phyloP scores from a whole-genome alignment of 352 stramenopile genomes.

The Globisporangium alternatum region DNA sequence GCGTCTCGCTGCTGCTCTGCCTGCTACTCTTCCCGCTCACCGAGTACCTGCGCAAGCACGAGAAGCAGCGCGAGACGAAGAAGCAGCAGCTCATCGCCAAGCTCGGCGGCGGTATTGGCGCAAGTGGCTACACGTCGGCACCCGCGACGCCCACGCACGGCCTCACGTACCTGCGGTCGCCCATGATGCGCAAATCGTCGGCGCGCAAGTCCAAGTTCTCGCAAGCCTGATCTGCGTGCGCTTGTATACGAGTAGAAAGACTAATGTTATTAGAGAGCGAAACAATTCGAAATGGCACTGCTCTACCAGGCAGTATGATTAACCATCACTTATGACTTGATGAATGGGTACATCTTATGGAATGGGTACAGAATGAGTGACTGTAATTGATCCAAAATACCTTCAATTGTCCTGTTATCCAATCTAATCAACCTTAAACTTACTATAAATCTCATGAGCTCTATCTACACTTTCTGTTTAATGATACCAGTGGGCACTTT shows the following conservation, averaged over 20 bases:
- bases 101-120: constrained; percentile 12
- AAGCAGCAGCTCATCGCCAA: constrained; percentile 31
- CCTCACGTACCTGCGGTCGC: constrained; percentile 57
- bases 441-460: background rate
- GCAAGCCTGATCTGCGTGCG: constrained; percentile 4
- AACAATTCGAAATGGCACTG: background rate
- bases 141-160: constrained; percentile 31
- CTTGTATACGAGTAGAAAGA: background rate
- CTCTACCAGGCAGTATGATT: background rate
- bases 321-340: background rate
- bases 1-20: constrained; percentile 45
- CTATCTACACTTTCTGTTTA: background rate
- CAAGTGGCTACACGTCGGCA: background rate
- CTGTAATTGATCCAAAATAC: background rate
- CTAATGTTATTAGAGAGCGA: background rate
- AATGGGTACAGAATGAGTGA: background rate
- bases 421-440: background rate
- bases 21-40: constrained; percentile 61
- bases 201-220: constrained; percentile 12
- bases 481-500: constrained; percentile 10
- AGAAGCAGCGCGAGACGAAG: constrained; percentile 38
- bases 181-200: constrained; percentile 22
- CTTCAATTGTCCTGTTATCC: background rate
- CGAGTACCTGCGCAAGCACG: constrained; percentile 51
- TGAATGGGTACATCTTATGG: background rate